A percentile compares a stretch with the other conserved stretches of the same genome.
These are phyloP conservation scores for Xerocomus brunneocitrinus DNA, from an alignment of 768 basidiomycete species.

Conservation along the genomic window DNA sequence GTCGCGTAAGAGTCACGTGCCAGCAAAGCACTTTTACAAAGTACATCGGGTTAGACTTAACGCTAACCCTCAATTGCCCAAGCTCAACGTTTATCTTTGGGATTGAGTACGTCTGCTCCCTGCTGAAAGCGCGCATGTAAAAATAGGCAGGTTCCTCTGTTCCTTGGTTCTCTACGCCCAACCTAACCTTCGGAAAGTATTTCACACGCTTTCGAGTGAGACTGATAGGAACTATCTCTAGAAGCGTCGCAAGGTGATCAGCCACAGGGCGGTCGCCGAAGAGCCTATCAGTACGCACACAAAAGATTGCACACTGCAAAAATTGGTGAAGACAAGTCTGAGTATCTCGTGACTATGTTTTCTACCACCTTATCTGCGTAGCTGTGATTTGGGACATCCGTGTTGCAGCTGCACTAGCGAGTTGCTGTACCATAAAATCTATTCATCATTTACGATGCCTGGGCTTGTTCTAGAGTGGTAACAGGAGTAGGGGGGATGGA, in stretches of 20 bases:
- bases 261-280: neutral
- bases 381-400: too few relatives aligned
- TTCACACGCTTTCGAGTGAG: neutral
- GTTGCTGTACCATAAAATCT: neutral
- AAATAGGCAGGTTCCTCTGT: neutral
- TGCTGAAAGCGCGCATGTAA: neutral
- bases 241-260: neutral
- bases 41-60: too few relatives aligned
- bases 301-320: neutral
- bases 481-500: conserved; percentile 11
- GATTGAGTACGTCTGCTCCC: neutral
- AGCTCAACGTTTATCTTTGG: neutral
- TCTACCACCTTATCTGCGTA: neutral
- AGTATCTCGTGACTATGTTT: neutral
- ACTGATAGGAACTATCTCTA: neutral
- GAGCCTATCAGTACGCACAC: neutral
- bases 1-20: conserved; percentile 37
- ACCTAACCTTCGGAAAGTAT: neutral
- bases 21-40: conserved; percentile 18
- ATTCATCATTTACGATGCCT: conserved; percentile 11
- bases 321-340: neutral
- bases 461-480: conserved; percentile 8
- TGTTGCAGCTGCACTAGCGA: neutral
- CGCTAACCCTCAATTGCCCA: too few relatives aligned
- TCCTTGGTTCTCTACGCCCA: neutral